Percentiles rank a stretch among this genome's conserved stretches.
Evolutionary conservation across 1,284 basidiomycete genomes (phyloP).

Genomic region (Stereum hirsutum): DNA sequence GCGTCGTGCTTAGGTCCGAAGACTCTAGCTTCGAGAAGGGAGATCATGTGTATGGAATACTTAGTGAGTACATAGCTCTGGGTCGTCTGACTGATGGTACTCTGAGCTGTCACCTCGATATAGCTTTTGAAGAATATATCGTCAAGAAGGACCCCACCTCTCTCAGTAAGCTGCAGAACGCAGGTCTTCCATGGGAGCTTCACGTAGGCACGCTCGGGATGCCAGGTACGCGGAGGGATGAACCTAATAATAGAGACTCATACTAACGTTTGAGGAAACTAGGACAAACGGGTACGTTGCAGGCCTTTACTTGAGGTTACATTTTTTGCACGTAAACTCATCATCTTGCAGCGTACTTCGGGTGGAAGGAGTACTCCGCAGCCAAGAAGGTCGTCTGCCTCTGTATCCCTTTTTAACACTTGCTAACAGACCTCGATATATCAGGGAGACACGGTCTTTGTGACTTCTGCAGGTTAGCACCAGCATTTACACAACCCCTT

Average conservation of each 20-base stretch:
- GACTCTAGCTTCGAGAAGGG: conserved; percentile 17
- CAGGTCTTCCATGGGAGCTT: conserved; percentile 32
- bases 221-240: too few species aligned
- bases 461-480: conserved; percentile 43
- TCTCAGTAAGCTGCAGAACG: too few species aligned
- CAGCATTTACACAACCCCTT: conserved; percentile 45
- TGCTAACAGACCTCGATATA: background rate
- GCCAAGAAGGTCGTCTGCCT: conserved; percentile 19
- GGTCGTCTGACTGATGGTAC: too few species aligned
- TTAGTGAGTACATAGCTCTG: conserved; percentile 15
- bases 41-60: conserved; percentile 18
- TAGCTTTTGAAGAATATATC: too few species aligned
- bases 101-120: too few species aligned
- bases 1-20: conserved; percentile 20
- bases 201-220: conserved; percentile 40
- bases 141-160: too few species aligned
- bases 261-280: too few species aligned
- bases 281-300: too few species aligned
- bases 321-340: too few species aligned
- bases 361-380: conserved; percentile 6
- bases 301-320: too few species aligned
- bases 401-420: conserved; percentile 14
- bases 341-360: background rate
- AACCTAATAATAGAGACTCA: too few species aligned
- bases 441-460: background rate